A percentile compares a stretch with the other conserved stretches of the same genome.
These are phyloP conservation scores for Paraphoma chrysanthemicola DNA, from an alignment of 2,329 filamentous ascomycete genomes.

Conservation along the genomic window DNA sequence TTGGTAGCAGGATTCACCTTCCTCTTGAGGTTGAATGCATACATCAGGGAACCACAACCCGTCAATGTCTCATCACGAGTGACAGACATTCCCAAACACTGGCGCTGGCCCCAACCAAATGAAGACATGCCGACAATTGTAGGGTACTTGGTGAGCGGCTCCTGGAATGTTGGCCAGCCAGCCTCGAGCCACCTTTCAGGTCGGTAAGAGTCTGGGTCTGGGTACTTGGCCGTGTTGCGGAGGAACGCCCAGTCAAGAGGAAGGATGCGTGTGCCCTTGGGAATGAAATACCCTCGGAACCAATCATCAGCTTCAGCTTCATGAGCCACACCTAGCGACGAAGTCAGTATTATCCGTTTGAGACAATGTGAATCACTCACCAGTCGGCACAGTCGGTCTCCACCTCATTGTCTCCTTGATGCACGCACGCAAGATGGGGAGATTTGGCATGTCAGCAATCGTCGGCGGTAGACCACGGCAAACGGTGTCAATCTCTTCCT, in stretches of 20 bases:
- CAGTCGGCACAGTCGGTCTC: slow-evolving; percentile 56
- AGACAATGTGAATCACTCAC: slow-evolving; percentile 31
- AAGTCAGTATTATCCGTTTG: slow-evolving; percentile 7
- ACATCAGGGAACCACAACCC: slow-evolving; percentile 58
- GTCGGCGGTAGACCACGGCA: slow-evolving; percentile 36
- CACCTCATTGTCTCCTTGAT: slow-evolving; percentile 55
- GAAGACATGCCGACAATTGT: slow-evolving; percentile 70
- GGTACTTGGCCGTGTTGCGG: slow-evolving; percentile 63
- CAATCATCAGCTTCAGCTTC: slow-evolving; percentile 60
- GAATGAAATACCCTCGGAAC: slow-evolving; percentile 58
- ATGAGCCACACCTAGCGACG: slow-evolving; percentile 55
- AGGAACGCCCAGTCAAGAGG: slow-evolving; percentile 47
- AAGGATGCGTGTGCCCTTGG: slow-evolving; percentile 53
- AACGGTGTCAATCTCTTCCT: slow-evolving; percentile 41
- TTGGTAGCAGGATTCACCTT: slow-evolving; percentile 56
- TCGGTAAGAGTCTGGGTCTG: slow-evolving; percentile 67
- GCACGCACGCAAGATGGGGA: slow-evolving; percentile 55
- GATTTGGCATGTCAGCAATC: slow-evolving; percentile 48
- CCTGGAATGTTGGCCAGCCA: slow-evolving; percentile 70
- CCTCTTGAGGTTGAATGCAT: slow-evolving; percentile 56
- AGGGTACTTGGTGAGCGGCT: slow-evolving; percentile 68
- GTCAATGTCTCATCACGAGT: slow-evolving; percentile 64
- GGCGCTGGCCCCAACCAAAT: slow-evolving; percentile 69
- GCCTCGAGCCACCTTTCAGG: slow-evolving; percentile 69
- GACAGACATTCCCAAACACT: slow-evolving; percentile 68